Evolutionary conservation across 805 yeast genomes (phyloP).

Genomic region (Cephaloascus fragrans): DNA sequence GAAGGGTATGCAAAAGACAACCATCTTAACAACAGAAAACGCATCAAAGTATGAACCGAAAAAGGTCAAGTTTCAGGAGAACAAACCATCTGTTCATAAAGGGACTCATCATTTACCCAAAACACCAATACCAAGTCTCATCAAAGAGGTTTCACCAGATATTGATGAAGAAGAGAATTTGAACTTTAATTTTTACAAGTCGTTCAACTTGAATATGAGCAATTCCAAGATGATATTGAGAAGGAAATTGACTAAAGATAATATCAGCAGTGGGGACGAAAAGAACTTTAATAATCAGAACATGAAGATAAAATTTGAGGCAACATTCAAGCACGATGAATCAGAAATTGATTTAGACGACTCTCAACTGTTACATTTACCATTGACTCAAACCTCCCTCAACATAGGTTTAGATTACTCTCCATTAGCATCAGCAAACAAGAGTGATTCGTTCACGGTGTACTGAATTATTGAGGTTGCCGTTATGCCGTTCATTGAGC

Average conservation of each 20-base stretch:
- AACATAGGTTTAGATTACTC: slow-evolving; percentile 1
- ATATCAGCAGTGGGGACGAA: not conserved
- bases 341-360: slow-evolving; percentile 8
- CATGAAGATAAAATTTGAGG: slow-evolving; percentile 1
- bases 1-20: not conserved
- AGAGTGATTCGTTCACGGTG: slow-evolving; percentile 6
- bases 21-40: too few relatives aligned
- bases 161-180: not conserved
- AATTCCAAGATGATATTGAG: not conserved
- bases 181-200: not conserved
- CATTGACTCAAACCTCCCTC: not conserved
- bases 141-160: too few relatives aligned
- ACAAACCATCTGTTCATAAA: too few relatives aligned
- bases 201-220: not conserved
- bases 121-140: too few relatives aligned
- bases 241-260: not conserved
- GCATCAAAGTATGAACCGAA: too few relatives aligned
- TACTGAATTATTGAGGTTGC: slow-evolving; percentile 7
- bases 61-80: too few relatives aligned
- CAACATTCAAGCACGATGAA: slow-evolving; percentile 5
- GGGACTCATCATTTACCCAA: not conserved
- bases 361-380: not conserved
- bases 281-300: too few relatives aligned
- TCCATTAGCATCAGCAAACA: slow-evolving; percentile 1
- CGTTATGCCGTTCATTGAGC: too few relatives aligned